Percentiles rank a stretch among this genome's conserved stretches.
These are phyloP conservation scores for Aureobasidium sp. DNA, from an alignment of 2,329 filamentous ascomycete species.

Conservation along the genomic window DNA sequence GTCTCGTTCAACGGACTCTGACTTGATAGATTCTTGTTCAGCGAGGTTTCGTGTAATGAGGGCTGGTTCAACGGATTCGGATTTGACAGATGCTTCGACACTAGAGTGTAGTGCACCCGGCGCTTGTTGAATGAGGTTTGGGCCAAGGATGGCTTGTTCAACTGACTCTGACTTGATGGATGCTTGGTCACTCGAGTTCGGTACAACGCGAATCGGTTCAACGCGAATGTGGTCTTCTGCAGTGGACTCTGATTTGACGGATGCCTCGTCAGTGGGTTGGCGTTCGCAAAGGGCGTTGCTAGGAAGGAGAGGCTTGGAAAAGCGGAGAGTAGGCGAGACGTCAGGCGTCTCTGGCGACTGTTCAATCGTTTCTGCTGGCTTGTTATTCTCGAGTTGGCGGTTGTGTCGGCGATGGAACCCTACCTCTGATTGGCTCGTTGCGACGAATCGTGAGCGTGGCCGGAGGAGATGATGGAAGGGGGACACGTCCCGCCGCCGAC, in stretches of 20 bases:
- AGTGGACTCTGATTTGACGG: background rate
- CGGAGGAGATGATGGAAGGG: background rate
- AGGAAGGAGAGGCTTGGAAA: background rate
- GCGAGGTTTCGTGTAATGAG: no score
- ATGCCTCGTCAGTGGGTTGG: background rate
- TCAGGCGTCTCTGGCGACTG: background rate
- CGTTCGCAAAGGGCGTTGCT: background rate
- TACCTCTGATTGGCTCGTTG: background rate
- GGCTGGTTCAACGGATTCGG: no score
- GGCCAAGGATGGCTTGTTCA: no score
- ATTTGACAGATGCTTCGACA: no score
- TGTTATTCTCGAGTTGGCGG: background rate
- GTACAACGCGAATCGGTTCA: no score
- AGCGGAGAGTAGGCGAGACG: background rate
- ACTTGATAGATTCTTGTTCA: no score
- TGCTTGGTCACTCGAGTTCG: no score
- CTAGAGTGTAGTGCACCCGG: no score
- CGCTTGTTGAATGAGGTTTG: no score
- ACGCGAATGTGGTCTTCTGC: background rate
- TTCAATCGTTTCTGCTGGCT: background rate
- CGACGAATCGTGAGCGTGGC: background rate
- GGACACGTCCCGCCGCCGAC: background rate
- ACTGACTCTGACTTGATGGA: no score
- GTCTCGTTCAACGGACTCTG: no score
- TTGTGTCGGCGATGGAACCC: background rate